These are phyloP conservation scores for Angophora floribunda DNA, from an alignment of 345 rosid species.

Conservation along the genomic window DNA sequence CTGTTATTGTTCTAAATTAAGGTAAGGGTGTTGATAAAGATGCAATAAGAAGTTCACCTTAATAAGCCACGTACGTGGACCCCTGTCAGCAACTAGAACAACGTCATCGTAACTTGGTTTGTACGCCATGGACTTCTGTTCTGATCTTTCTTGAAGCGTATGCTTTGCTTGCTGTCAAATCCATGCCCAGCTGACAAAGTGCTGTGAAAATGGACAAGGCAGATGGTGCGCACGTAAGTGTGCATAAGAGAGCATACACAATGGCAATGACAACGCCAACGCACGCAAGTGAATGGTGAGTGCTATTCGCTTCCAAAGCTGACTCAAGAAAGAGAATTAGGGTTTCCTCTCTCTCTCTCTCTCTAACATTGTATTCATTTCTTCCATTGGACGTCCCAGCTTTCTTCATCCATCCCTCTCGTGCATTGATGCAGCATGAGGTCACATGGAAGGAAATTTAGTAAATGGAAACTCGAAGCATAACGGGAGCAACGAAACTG, in stretches of 20 bases:
- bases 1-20: neutral
- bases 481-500: neutral
- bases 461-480: neutral
- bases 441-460: neutral
- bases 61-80: neutral
- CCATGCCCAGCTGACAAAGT: neutral
- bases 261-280: neutral
- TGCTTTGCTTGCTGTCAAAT: neutral
- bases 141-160: neutral
- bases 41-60: neutral
- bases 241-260: neutral
- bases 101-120: neutral
- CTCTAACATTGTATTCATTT: neutral
- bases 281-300: neutral
- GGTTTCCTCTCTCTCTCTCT: neutral
- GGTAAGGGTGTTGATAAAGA: fast-evolving
- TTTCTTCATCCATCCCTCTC: neutral
- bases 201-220: neutral
- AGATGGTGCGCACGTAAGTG: neutral
- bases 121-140: neutral
- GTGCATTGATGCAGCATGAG: neutral
- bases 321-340: neutral
- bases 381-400: neutral
- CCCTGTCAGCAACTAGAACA: neutral
- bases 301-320: neutral